Evolutionary conservation across 2,329 filamentous ascomycete genomes (phyloP), one percentile per base, ranked within the genome.

Genomic region (Fusarium graminum): DNA sequence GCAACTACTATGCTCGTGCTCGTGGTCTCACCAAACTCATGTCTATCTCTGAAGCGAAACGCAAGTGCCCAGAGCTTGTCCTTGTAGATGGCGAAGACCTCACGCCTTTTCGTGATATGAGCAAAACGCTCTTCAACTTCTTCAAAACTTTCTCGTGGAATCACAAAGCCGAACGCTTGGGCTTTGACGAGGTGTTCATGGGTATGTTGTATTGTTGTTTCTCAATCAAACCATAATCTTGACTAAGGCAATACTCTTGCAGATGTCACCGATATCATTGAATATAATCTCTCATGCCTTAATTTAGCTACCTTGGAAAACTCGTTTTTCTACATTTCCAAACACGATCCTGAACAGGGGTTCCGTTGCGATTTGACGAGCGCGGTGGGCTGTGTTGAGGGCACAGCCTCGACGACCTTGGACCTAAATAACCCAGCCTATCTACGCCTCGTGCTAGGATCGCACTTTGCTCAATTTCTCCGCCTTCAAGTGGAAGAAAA

Each of bases 1-100:
- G 92, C 84, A 98, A 98, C 79, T 98, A 98, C 77, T 92, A 92
- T 75, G 94, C 94, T 22, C 88, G 94, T 34, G 82, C 88, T 50
- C 85, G 80, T n/a, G 88, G 88, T 52, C 83, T 94, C 52, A 83
- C 86, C 76, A 98, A 99, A 81, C 84, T 98, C 61, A 93, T 96
- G 83, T 86, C 93, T 66, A 88, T 97, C 74, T 86, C 84, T 52
- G 93, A 97, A 64, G 95, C 94, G 6, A 92, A 87, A 78, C 88
- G 85, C 70, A 77, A 89, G 28, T 97, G 93, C 69, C 93, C 94
- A 1, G 92, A 97, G 56, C 86, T 97, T 16, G 87, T 97, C 50
- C 88, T 97, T 46, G 87, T 95, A 36, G 86, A 96, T 17, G 94
- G 94, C 29, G 93, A 98, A 78, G 93, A 97, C 72, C 81, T 97